phyloP scores from a whole-genome alignment of 768 basidiomycete species.

The Ramaria sp. region DNA sequence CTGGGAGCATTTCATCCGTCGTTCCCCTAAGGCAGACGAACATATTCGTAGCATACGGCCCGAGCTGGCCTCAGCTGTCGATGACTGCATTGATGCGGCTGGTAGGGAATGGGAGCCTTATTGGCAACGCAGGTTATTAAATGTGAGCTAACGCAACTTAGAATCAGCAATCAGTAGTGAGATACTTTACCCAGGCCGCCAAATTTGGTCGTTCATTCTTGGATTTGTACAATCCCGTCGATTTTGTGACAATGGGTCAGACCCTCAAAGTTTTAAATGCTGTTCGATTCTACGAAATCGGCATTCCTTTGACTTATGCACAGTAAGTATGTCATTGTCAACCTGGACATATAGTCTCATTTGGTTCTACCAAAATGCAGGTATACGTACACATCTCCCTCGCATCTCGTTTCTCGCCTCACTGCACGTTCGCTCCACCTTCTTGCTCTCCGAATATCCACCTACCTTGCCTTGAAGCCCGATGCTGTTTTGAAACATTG shows the following conservation, averaged over 20 bases:
- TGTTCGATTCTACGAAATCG: conserved; percentile 83
- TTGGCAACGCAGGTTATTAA: conserved; percentile 82
- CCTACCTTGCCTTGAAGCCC: conserved; percentile 72
- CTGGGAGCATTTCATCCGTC: conserved; percentile 74
- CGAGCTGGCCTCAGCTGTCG: conserved; percentile 78
- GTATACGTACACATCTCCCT: conserved; percentile 72
- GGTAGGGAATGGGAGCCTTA: conserved; percentile 83
- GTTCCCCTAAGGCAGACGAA: conserved; percentile 89
- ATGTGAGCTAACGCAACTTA: conserved; percentile 34
- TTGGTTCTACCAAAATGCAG: conserved; percentile 27
- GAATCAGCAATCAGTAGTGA: neutral
- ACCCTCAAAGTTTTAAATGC: conserved; percentile 90
- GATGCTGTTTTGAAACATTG: conserved; percentile 89
- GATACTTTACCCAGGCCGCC: conserved; percentile 55
- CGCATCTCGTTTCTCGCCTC: conserved; percentile 71
- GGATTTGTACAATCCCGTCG: conserved; percentile 84
- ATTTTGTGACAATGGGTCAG: conserved; percentile 89
- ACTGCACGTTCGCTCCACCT: conserved; percentile 84
- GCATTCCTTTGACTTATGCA: conserved; percentile 83
- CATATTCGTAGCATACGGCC: conserved; percentile 79
- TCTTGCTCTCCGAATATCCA: conserved; percentile 83
- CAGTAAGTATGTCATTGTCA: conserved; percentile 45
- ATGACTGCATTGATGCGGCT: conserved; percentile 90
- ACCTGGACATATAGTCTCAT: neutral
- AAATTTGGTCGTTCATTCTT: conserved; percentile 92